A percentile compares a stretch with the other conserved stretches of the same genome.
Conservation (phyloP, 768 basidiomycete species). For the Suillus luteus region DNA sequence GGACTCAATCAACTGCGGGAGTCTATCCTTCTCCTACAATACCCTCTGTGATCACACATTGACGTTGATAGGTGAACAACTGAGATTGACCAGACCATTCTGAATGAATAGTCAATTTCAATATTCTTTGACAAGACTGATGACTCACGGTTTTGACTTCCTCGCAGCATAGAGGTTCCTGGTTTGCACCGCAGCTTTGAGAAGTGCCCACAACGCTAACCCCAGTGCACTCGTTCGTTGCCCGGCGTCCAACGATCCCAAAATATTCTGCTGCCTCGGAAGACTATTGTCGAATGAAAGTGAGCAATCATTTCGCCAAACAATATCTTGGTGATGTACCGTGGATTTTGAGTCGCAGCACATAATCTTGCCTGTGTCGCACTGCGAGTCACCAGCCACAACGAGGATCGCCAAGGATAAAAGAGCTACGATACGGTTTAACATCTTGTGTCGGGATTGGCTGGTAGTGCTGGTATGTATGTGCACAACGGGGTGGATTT, state of each 20-base stretch:
- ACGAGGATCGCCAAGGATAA: slow-evolving; percentile 6
- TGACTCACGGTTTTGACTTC: slow-evolving; percentile 38
- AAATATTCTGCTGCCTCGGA: not conserved
- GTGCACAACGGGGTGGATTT: slow-evolving; percentile 1
- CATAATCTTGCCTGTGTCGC: slow-evolving; percentile 15
- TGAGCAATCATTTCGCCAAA: not conserved
- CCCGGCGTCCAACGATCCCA: slow-evolving; percentile 10
- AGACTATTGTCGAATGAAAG: not conserved
- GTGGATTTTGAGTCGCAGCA: slow-evolving; percentile 14
- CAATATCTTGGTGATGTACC: slow-evolving; percentile 8
- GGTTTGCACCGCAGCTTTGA: slow-evolving; percentile 20
- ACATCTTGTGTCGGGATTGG: not conserved
- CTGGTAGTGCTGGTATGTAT: not conserved
- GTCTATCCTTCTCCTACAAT: not conserved
- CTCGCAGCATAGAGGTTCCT: slow-evolving; percentile 41
- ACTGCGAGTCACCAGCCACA: slow-evolving; percentile 10
- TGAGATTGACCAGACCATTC: slow-evolving; percentile 21
- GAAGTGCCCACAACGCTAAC: slow-evolving; percentile 12
- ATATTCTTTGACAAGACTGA: not conserved
- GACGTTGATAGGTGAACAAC: slow-evolving; percentile 25
- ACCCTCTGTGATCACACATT: slow-evolving; percentile 9
- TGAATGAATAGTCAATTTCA: not conserved
- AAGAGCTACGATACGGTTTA: slow-evolving; percentile 5
- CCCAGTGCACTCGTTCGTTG: slow-evolving; percentile 11
- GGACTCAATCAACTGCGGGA: not conserved